Conservation (phyloP, 306 rosid species). For the Mimosa pudica region DNA sequence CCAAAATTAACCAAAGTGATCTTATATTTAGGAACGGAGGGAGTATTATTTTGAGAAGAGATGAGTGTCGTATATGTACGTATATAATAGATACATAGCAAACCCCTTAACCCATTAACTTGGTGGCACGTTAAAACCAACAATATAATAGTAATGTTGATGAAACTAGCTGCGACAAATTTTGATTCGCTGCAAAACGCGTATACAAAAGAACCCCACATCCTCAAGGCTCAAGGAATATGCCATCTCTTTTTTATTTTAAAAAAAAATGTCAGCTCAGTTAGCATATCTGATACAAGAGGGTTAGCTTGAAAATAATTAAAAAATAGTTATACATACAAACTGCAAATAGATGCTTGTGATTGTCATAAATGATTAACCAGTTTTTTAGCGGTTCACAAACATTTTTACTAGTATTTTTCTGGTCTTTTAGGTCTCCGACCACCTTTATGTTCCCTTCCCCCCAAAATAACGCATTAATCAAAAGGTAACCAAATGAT, state of each 20-base stretch:
- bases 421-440: conserved; percentile 30
- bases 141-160: conserved; percentile 32
- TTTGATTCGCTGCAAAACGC: conserved; percentile 47
- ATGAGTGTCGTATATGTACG: too few species aligned
- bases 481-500: conserved; percentile 46
- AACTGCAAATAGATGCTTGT: conserved; percentile 17
- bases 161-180: conserved; percentile 44
- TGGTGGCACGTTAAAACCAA: conserved; percentile 55
- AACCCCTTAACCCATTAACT: conserved; percentile 13
- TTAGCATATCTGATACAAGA: conserved; percentile 29
- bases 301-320: not conserved
- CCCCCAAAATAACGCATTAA: conserved; percentile 22
- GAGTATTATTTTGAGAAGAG: too few species aligned
- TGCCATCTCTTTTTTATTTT: not conserved
- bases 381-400: not conserved
- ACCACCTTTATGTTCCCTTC: conserved; percentile 35
- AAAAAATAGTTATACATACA: not conserved
- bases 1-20: too few species aligned
- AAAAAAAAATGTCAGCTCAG: conserved; percentile 37
- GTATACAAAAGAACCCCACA: conserved; percentile 30
- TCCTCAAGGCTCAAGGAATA: conserved; percentile 9
- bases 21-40: too few species aligned
- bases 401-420: conserved; percentile 8
- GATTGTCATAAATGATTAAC: not conserved
- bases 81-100: too few species aligned